phyloP scores from a whole-genome alignment of 75 land plant genomes.

The Picea glauca region DNA sequence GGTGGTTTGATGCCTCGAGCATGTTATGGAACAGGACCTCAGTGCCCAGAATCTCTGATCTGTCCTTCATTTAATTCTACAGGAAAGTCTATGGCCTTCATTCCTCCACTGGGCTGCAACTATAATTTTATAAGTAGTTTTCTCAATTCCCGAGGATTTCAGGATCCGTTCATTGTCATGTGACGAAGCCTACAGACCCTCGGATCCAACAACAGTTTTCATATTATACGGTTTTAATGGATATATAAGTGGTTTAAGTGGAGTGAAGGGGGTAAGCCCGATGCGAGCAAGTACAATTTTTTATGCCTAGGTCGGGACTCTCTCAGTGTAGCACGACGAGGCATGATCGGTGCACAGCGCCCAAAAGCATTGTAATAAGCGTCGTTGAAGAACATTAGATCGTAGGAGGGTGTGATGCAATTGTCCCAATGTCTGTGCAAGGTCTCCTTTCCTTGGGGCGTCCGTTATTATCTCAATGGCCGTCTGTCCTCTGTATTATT shows the following conservation, averaged over 20 bases:
- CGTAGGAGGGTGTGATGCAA: slow-evolving; percentile 9
- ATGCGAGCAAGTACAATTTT: too few relatives aligned
- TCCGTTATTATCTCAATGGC: background rate
- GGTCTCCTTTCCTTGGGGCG: slow-evolving; percentile 5
- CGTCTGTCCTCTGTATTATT: background rate
- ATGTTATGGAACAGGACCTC: background rate
- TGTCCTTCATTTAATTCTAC: too few relatives aligned
- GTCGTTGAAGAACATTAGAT: background rate
- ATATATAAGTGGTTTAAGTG: background rate
- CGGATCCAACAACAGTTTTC: background rate
- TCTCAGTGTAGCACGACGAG: too few relatives aligned
- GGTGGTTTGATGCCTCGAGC: background rate
- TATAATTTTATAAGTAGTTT: background rate
- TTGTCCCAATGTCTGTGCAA: slow-evolving; percentile 5
- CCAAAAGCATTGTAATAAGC: background rate
- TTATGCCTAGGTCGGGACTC: too few relatives aligned
- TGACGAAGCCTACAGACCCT: background rate
- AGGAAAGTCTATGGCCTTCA: too few relatives aligned
- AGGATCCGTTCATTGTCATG: background rate
- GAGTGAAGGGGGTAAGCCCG: background rate
- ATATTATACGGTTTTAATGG: background rate
- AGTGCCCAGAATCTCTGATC: too few relatives aligned
- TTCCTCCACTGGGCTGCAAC: too few relatives aligned
- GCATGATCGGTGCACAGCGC: background rate
- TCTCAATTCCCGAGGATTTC: background rate